Evolutionary conservation across 352 stramenopile species (phyloP).

Genomic region (Globisporangium cederbergense): DNA sequence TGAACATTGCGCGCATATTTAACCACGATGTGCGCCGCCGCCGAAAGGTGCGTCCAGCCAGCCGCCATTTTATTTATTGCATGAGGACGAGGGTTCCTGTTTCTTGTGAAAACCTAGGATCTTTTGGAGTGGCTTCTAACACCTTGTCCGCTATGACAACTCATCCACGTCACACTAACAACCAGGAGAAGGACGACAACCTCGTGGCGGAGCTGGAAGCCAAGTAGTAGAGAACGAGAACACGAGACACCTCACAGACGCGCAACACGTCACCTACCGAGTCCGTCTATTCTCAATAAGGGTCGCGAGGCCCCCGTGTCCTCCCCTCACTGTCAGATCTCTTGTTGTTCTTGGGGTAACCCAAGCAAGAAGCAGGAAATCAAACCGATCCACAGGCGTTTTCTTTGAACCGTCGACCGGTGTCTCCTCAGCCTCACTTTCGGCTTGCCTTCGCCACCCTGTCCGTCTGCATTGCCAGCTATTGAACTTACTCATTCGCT

Average conservation of each 20-base stretch:
- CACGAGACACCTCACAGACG: no score
- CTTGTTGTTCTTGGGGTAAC: no score
- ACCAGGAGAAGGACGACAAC: constrained; percentile 64
- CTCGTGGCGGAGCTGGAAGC: constrained; percentile 60
- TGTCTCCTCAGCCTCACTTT: background rate
- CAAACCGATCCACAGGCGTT: background rate
- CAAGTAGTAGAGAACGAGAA: constrained; percentile 33
- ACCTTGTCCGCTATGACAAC: no score
- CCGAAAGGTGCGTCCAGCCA: constrained; percentile 38
- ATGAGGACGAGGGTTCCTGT: no score
- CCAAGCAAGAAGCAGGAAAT: background rate
- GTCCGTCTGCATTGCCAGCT: background rate
- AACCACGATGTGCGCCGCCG: constrained; percentile 94
- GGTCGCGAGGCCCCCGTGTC: no score
- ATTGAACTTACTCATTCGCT: background rate
- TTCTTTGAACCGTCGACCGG: background rate
- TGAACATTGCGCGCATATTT: constrained; percentile 97
- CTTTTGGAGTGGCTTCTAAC: no score
- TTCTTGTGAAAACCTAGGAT: no score
- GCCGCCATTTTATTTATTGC: no score
- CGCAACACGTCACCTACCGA: background rate
- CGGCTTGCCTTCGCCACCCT: background rate
- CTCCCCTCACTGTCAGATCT: no score
- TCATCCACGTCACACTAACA: background rate
- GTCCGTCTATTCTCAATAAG: background rate